Evolutionary conservation across 1,284 basidiomycete species (phyloP).

Genomic region (Moesziomyces globuligerus): DNA sequence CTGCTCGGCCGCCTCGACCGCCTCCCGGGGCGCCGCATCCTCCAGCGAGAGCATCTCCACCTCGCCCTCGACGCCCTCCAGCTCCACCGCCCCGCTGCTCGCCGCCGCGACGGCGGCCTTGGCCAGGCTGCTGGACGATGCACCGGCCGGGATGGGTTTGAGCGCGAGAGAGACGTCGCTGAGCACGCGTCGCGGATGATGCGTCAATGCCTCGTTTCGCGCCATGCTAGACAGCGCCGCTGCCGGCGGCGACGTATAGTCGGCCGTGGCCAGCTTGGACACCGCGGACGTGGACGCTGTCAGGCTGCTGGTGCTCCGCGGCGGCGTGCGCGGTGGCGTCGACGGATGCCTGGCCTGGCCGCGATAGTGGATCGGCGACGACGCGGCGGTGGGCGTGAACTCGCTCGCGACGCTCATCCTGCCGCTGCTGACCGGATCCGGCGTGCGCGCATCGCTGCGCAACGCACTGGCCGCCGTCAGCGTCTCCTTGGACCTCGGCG

Average conservation of each 20-base stretch:
- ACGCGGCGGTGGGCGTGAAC: conserved; percentile 28
- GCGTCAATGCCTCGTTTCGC: conserved; percentile 7
- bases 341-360: conserved; percentile 40
- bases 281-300: conserved; percentile 41
- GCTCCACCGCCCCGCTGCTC: neutral
- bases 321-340: conserved; percentile 41
- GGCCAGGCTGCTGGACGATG: conserved; percentile 7
- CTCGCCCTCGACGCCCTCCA: conserved; percentile 7
- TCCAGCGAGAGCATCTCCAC: conserved; percentile 23
- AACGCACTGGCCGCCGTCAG: conserved; percentile 4
- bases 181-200: conserved; percentile 45
- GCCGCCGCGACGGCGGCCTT: conserved; percentile 3
- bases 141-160: conserved; percentile 13
- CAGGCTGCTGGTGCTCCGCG: conserved; percentile 24
- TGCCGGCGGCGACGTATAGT: conserved; percentile 7
- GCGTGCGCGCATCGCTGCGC: conserved; percentile 20
- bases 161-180: conserved; percentile 57
- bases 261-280: conserved; percentile 12
- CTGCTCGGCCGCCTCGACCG: conserved; percentile 13
- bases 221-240: conserved; percentile 16
- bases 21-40: conserved; percentile 7
- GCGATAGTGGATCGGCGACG: conserved; percentile 31
- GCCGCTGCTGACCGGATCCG: conserved; percentile 38
- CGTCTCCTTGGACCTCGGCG: conserved; percentile 7
- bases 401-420: conserved; percentile 43